phyloP scores from a whole-genome alignment of 75 land plant species.

The Pinus taeda region DNA sequence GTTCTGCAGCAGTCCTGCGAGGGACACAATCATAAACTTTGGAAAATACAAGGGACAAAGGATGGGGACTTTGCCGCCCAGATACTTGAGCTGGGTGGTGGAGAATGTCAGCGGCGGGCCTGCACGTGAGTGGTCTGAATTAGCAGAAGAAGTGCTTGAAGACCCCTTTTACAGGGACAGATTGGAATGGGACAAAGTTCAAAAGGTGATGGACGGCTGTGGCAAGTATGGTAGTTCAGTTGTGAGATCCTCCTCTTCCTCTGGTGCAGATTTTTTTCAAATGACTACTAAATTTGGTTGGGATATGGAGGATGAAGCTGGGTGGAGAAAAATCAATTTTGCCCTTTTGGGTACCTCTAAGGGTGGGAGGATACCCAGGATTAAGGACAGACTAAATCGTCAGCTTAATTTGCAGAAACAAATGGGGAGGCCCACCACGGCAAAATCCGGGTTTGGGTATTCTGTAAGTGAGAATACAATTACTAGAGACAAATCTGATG shows the following conservation, averaged over 20 bases:
- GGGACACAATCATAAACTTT: conserved; percentile 23
- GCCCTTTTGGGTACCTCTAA: conserved; percentile 64
- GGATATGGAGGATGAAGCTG: conserved; percentile 52
- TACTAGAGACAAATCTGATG: neutral
- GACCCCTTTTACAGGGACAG: conserved; percentile 74
- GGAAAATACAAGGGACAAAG: conserved; percentile 32
- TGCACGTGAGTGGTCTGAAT: conserved; percentile 42
- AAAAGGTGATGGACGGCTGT: conserved; percentile 29
- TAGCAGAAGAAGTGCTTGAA: conserved; percentile 61
- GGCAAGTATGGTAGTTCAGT: neutral
- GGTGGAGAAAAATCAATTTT: conserved; percentile 58
- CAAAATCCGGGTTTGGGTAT: neutral
- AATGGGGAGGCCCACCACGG: neutral
- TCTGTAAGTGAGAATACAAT: neutral
- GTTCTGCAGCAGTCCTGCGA: conserved; percentile 7
- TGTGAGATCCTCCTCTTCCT: neutral
- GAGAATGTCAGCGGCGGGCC: conserved; percentile 38
- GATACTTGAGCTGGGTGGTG: conserved; percentile 64
- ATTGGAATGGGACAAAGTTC: conserved; percentile 75
- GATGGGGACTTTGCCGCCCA: conserved; percentile 34
- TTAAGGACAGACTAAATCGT: neutral
- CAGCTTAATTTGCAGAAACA: conserved; percentile 5
- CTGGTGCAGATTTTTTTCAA: conserved; percentile 21
- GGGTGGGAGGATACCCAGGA: conserved; percentile 67
- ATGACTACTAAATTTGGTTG: conserved; percentile 61